Base-by-base conservation (phyloP, 2,329 filamentous ascomycete species). In the Aspergillus sp. region DNA sequence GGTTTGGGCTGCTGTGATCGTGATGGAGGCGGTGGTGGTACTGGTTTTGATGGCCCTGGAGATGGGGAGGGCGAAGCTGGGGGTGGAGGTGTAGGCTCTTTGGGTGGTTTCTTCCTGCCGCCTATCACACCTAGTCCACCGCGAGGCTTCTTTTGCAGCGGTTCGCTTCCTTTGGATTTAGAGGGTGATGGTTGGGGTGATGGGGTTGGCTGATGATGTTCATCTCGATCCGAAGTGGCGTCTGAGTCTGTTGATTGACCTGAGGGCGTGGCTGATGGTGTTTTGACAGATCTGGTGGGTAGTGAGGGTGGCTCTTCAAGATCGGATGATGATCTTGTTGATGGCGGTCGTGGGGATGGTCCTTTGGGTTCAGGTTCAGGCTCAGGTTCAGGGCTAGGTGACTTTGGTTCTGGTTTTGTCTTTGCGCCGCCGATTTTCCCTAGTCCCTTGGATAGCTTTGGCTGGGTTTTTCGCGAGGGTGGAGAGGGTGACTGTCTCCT, bases 391-490 rank as follows among this genome's bases (percentile, higher is more conserved):
- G 37, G 17, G 17, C 15, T 22, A 7, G 37, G n/a, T 20, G 17
- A 19, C 17, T 39, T 39, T 19, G 37, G 15, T n/a, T 50, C 51
- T 10, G 47, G 43, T 43, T 61, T 52, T 50, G 59, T 54, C 51
- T 58, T 64, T 45, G 58, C 63, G 23, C 62, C 61, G 15, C 64
- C 64, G 27, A 66, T 66, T 12, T 61, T 53, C 12, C 64, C 64
- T 41, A 66, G 49, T 3, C 55, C 47, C 23, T 45, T 52, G 10
- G 46, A 38, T 25, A 43, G 46, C 22, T 49, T 55, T 49, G 32
- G 7, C 30, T 44, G 43, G 7, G 41, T 20, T 38, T 46, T 56
- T 45, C 25, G 47, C 23, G 49, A 10, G 9, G 48, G 43, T 39
- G 50, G 43, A n/a, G 42, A 39, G 7, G 15, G 17, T 7, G 17